These are phyloP conservation scores for Chlorencoelia australis DNA, from an alignment of 2,329 filamentous ascomycete genomes.

Conservation along the genomic window DNA sequence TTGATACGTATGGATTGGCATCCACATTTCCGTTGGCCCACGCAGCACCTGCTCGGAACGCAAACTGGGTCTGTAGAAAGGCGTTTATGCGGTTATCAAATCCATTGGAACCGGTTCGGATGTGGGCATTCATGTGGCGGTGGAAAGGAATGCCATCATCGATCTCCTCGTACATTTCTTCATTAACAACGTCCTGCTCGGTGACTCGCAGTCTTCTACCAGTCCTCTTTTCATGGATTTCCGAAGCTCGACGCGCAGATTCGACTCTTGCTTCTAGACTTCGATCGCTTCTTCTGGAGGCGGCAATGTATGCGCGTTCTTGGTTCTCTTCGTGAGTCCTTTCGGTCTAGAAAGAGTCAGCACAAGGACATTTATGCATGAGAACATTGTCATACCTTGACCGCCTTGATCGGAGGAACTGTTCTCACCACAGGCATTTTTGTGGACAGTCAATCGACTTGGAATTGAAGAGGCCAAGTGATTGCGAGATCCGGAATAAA, in stretches of 20 bases:
- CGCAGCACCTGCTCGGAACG: too few species aligned
- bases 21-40: too few species aligned
- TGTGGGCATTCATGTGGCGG: too few species aligned
- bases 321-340: conserved; percentile 74
- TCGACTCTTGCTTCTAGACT: conserved; percentile 81
- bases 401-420: background rate
- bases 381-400: background rate
- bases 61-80: too few species aligned
- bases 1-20: too few species aligned
- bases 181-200: conserved; percentile 76
- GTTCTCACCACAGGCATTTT: background rate
- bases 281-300: conserved; percentile 76
- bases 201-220: conserved; percentile 74
- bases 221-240: conserved; percentile 80
- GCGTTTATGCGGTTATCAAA: too few species aligned
- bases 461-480: too few species aligned
- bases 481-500: too few species aligned
- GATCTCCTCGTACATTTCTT: conserved; percentile 96
- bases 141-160: too few species aligned
- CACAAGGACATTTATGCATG: background rate
- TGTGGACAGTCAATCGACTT: too few species aligned
- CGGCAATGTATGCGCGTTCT: conserved; percentile 84
- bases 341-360: conserved; percentile 44
- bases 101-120: too few species aligned
- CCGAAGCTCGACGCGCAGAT: conserved; percentile 79